These are phyloP conservation scores for Rhynchospora pubera DNA, from an alignment of 176 grass and related monocot species.

Conservation along the genomic window DNA sequence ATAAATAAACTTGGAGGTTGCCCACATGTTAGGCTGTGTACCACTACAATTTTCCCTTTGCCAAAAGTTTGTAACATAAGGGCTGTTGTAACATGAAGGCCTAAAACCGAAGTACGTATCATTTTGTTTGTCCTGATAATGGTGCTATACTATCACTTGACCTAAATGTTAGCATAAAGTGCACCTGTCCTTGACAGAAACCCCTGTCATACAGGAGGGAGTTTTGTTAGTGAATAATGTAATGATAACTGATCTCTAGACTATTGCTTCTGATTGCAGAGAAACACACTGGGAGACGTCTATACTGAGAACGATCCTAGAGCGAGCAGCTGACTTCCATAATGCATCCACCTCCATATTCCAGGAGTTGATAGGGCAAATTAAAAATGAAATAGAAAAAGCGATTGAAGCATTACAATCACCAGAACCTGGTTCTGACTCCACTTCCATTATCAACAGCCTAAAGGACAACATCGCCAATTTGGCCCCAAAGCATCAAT, in stretches of 20 bases:
- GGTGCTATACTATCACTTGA: background rate
- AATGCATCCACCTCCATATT: background rate
- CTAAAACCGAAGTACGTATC: background rate
- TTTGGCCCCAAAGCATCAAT: background rate
- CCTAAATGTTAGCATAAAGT: background rate
- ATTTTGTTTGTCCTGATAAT: background rate
- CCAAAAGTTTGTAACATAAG: background rate
- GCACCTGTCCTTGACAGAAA: background rate
- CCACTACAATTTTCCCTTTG: background rate
- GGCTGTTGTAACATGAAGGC: background rate
- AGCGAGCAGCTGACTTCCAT: background rate
- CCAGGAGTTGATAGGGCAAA: background rate
- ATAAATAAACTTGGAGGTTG: too few species aligned
- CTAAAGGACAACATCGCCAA: background rate
- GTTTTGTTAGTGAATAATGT: background rate
- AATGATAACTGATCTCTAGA: background rate
- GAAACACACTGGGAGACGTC: background rate
- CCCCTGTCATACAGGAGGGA: background rate
- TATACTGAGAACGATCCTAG: background rate
- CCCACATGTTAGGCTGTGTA: background rate
- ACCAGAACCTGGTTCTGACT: background rate
- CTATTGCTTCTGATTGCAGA: background rate
- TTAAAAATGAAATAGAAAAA: background rate
- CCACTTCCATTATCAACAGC: background rate
- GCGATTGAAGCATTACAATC: background rate